Evolutionary conservation across 2,329 filamentous ascomycete species (phyloP).

Genomic region (Xylaria sp.): DNA sequence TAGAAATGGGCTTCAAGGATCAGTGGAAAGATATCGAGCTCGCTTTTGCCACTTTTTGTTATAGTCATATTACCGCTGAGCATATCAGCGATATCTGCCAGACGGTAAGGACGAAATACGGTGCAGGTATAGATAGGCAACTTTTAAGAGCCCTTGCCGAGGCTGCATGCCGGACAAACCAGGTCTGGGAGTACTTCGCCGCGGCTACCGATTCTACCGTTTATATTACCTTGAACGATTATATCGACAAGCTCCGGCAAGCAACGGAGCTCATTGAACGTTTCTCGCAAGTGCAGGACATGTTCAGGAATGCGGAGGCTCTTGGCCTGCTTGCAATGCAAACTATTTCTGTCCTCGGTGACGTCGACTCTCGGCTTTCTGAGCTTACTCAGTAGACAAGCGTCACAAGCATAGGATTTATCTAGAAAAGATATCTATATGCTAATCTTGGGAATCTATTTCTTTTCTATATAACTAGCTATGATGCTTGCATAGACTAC

Average conservation of each 20-base stretch:
- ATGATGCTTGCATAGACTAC: too few relatives aligned
- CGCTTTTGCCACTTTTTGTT: not conserved
- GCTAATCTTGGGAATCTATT: too few relatives aligned
- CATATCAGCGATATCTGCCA: not conserved
- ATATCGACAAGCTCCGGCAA: not conserved
- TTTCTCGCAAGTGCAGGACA: not conserved
- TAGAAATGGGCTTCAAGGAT: not conserved
- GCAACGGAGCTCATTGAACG: not conserved
- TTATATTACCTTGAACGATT: not conserved
- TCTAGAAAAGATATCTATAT: too few relatives aligned
- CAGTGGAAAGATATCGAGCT: not conserved
- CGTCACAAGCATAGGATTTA: too few relatives aligned
- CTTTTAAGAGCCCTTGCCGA: not conserved
- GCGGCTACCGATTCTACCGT: not conserved
- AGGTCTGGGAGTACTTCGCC: too few relatives aligned
- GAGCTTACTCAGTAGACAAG: too few relatives aligned
- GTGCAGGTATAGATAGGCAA: not conserved
- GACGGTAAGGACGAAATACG: not conserved
- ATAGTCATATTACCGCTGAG: not conserved
- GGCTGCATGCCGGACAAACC: not conserved
- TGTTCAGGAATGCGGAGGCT: not conserved
- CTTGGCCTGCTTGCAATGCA: not conserved
- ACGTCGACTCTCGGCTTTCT: not conserved
- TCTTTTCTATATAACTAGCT: too few relatives aligned
- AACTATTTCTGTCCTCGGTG: not conserved